Evolutionary conservation across 768 basidiomycete species (phyloP).

Genomic region (Amanita jacksonii): DNA sequence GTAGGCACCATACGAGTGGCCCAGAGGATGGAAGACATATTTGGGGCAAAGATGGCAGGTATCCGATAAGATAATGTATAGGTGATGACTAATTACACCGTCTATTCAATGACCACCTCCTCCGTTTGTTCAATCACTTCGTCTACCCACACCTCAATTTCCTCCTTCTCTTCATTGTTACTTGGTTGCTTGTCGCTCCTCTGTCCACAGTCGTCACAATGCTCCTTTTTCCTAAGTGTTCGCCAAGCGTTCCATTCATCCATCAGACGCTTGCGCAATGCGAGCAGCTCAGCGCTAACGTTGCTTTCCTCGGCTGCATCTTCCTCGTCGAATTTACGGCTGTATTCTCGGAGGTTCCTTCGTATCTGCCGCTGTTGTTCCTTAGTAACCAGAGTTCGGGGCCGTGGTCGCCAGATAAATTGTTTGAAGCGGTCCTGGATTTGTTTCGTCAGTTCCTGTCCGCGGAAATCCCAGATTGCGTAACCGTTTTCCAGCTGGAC

Average conservation of each 20-base stretch:
- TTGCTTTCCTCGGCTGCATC: slow-evolving; percentile 93
- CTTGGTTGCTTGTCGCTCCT: slow-evolving; percentile 18
- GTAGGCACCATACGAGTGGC: slow-evolving; percentile 53
- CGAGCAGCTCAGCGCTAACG: slow-evolving; percentile 88
- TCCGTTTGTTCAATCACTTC: slow-evolving; percentile 90
- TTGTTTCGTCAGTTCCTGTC: slow-evolving; percentile 86
- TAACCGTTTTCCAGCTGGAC: slow-evolving; percentile 90
- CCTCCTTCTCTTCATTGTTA: slow-evolving; percentile 56
- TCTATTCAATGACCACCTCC: slow-evolving; percentile 57
- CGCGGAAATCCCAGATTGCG: slow-evolving; percentile 96
- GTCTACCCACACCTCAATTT: slow-evolving; percentile 91
- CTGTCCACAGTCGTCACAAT: slow-evolving; percentile 44
- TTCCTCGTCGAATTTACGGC: slow-evolving; percentile 89
- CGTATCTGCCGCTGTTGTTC: slow-evolving; percentile 83
- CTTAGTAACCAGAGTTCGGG: slow-evolving; percentile 74
- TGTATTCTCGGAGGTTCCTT: slow-evolving; percentile 86
- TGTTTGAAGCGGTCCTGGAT: slow-evolving; percentile 96
- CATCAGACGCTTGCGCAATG: slow-evolving; percentile 81
- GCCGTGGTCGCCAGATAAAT: slow-evolving; percentile 97
- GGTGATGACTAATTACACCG: slow-evolving; percentile 31
- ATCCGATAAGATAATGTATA: slow-evolving; percentile 27
- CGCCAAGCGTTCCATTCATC: slow-evolving; percentile 99
- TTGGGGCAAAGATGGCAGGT: slow-evolving; percentile 2
- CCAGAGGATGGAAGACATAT: slow-evolving; percentile 57
- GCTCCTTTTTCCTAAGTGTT: slow-evolving; percentile 52